Evolutionary conservation across 257 asterid species (phyloP).

Genomic region (Forsythia suspensa): DNA sequence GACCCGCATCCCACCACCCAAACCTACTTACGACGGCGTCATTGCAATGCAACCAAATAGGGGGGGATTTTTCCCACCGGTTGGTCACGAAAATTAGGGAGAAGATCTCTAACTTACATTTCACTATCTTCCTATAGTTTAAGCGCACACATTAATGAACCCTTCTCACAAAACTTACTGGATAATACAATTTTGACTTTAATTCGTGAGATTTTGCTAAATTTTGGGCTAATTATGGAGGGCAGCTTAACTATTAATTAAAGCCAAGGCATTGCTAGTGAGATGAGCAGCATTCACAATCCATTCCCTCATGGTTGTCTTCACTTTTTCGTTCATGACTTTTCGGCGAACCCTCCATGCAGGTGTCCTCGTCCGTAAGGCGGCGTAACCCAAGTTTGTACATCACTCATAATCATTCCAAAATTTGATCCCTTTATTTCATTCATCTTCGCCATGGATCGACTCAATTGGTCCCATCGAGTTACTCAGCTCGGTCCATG

Average conservation of each 20-base stretch:
- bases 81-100: no score
- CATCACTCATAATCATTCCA: no score
- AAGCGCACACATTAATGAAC: constrained; percentile 51
- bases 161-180: no score
- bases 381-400: constrained; percentile 43
- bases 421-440: constrained; percentile 30
- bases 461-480: constrained; percentile 41
- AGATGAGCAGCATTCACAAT: background rate
- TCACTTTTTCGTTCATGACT: constrained; percentile 34
- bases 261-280: no score
- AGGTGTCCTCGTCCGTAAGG: constrained; percentile 72
- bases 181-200: constrained; percentile 32
- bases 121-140: background rate
- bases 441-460: constrained; percentile 50
- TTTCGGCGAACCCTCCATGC: constrained; percentile 62
- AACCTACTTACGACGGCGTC: no score
- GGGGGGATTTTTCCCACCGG: no score
- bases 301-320: constrained; percentile 37
- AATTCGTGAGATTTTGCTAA: background rate
- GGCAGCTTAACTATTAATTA: no score
- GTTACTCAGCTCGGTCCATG: constrained; percentile 36
- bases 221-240: no score
- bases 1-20: no score
- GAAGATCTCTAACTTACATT: no score
- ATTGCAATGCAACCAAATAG: no score